Evolutionary conservation across 2,329 filamentous ascomycete genomes (phyloP).

Genomic region (Cladosporium colombiae): DNA sequence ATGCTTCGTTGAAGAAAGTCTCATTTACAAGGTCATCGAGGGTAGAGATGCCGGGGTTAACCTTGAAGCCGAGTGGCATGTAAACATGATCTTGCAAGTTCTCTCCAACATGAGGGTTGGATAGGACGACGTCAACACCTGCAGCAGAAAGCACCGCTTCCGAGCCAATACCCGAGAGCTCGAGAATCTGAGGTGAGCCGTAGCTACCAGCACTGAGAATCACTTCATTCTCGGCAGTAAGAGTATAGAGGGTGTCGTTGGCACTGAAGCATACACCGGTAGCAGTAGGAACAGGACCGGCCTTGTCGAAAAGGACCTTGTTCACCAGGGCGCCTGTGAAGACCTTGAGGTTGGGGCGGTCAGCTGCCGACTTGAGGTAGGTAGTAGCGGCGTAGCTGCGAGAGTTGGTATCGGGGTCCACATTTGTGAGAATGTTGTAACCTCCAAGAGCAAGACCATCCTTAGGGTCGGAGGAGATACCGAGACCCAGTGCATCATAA

Average conservation of each 20-base stretch:
- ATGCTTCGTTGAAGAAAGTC: conserved; percentile 8
- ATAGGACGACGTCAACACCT: conserved; percentile 57
- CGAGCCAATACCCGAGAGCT: conserved; percentile 60
- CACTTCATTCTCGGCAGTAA: conserved; percentile 38
- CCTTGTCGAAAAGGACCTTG: conserved; percentile 19
- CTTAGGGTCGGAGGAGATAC: conserved; percentile 20
- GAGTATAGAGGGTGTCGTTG: neutral
- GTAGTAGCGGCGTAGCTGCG: conserved; percentile 33
- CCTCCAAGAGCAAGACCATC: conserved; percentile 25
- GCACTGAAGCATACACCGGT: conserved; percentile 20
- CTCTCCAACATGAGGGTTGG: conserved; percentile 61
- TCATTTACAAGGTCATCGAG: conserved; percentile 21
- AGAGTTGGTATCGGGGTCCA: conserved; percentile 28
- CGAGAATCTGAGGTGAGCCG: conserved; percentile 51
- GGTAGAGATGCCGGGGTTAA: conserved; percentile 6
- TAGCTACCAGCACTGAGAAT: conserved; percentile 44
- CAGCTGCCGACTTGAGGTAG: conserved; percentile 23
- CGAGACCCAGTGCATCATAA: conserved; percentile 23
- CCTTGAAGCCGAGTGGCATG: neutral
- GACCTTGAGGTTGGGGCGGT: conserved; percentile 16
- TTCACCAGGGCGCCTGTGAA: conserved; percentile 17
- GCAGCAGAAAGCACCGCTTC: conserved; percentile 55
- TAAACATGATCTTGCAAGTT: conserved; percentile 59
- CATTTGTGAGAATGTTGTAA: conserved; percentile 24
- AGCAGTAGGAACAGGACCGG: conserved; percentile 2